Conservation (phyloP, 176 grass and related monocot species). For the Musa beccarii region DNA sequence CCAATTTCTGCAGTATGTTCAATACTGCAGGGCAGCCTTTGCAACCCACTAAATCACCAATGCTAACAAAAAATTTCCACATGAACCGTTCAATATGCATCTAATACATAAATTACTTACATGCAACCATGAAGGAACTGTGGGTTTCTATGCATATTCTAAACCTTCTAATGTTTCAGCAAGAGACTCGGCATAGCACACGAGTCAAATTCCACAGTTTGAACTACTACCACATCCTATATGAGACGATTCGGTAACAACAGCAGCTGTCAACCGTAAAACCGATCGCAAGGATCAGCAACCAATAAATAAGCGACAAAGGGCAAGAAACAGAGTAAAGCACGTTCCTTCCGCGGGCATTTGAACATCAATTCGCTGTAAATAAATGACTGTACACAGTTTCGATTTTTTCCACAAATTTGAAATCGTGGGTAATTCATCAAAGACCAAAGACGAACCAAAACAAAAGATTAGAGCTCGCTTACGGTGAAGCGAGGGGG, state of each 20-base stretch:
- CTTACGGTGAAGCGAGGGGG: background rate
- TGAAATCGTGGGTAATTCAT: background rate
- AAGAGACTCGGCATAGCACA: background rate
- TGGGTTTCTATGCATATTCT: too few relatives aligned
- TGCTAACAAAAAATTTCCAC: background rate
- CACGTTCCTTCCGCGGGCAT: background rate
- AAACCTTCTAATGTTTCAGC: background rate
- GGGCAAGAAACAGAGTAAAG: background rate
- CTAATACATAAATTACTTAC: background rate
- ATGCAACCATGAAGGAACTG: background rate
- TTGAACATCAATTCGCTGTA: background rate
- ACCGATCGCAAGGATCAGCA: too few relatives aligned
- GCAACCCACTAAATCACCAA: too few relatives aligned
- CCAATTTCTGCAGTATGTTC: background rate
- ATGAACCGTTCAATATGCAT: background rate
- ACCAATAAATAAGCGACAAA: too few relatives aligned
- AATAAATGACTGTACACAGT: background rate
- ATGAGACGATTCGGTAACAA: background rate
- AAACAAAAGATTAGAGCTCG: background rate
- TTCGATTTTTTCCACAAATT: background rate
- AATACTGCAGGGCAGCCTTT: too few relatives aligned
- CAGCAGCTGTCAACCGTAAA: too few relatives aligned
- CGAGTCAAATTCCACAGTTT: background rate
- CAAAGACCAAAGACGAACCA: background rate
- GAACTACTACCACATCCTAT: background rate